Conservation (phyloP, 228 moss, liverwort and hornwort genomes). For the Sphagnum fallax region DNA sequence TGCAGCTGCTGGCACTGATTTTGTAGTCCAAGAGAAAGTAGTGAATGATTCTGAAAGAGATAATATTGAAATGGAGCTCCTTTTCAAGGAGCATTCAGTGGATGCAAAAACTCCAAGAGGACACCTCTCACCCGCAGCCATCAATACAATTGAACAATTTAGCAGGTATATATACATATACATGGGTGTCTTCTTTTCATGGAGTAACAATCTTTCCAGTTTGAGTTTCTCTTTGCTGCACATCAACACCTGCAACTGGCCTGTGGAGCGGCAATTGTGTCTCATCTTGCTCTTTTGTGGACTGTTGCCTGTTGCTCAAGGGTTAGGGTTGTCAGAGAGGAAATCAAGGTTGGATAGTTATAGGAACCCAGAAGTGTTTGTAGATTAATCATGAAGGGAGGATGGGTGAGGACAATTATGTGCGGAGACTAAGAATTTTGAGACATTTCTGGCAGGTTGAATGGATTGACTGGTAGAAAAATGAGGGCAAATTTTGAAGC, state of each 20-base stretch:
- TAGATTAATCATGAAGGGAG: too few species aligned
- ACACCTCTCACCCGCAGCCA: conserved; percentile 70
- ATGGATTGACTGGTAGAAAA: conserved; percentile 83
- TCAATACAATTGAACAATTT: conserved; percentile 91
- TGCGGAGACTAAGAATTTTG: background rate
- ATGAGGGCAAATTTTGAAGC: conserved; percentile 93
- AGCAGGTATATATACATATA: conserved; percentile 52
- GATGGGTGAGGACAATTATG: too few species aligned
- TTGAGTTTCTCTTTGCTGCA: too few species aligned
- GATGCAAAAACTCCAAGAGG: conserved; percentile 52
- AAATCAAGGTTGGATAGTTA: background rate
- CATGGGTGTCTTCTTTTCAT: too few species aligned
- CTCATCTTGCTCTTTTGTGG: background rate
- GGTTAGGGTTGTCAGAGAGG: background rate
- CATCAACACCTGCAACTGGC: background rate
- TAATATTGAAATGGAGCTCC: conserved; percentile 43
- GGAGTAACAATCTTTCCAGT: too few species aligned
- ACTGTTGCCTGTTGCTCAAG: background rate
- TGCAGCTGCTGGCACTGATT: conserved; percentile 1
- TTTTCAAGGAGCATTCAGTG: conserved; percentile 49
- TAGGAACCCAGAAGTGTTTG: background rate
- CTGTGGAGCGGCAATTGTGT: background rate
- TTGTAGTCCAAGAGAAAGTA: conserved; percentile 9
- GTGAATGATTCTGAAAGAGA: conserved; percentile 16
- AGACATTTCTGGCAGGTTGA: conserved; percentile 43